Evolutionary conservation across 2,329 filamentous ascomycete species (phyloP), one percentile per base, ranked within the genome.

Genomic region (Colletotrichum chrysophilum): DNA sequence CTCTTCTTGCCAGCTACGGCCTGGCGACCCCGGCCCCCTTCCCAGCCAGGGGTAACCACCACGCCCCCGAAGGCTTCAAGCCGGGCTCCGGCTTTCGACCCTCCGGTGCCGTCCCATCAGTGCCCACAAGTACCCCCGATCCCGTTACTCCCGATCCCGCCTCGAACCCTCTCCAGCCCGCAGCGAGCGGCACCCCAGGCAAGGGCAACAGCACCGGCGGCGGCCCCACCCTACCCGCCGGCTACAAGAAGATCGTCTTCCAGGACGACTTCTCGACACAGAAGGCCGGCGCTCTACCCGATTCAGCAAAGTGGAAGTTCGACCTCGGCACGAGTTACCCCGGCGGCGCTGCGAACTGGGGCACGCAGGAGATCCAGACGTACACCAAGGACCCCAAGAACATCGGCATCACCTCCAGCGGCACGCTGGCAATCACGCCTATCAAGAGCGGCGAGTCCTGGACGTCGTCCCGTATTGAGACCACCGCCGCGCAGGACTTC

Each of bases 391-490:
- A 81, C 38, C 38, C 77, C 14, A 73, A 79, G 56, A 90, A 90
- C 80, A 77, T 89, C 58, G 81, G 79, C 71, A 81, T 88, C 76
- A 85, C 85, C 14, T 76, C 81, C 14, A 80, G 67, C 32, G 75
- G 75, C 48, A 70, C 70, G 4, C 38, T 70, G 34, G 77, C 55
- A n/a, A 73, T 58, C 58, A 83, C 82, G 0, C 82, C 82, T 8
- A 71, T 81, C 64, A 80, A 81, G 32, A 76, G 74, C 36, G 79
- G 78, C 65, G 74, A 70, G 38, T 74, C 77, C 13, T 89, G 87
- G 87, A 88, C 86, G 3, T 88, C 87, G 7, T 82, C 84, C 4
- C 86, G 87, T 24, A 84, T 88, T 73, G 86, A 88, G 79, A 86
- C 86, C 5, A 79, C 69, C 52, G 73, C 79, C 32, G 77, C 76